Percentiles rank a stretch among this genome's conserved stretches.
These are phyloP conservation scores for Phoenix dactylifera DNA, from an alignment of 176 grass and related monocot species.

Conservation along the genomic window DNA sequence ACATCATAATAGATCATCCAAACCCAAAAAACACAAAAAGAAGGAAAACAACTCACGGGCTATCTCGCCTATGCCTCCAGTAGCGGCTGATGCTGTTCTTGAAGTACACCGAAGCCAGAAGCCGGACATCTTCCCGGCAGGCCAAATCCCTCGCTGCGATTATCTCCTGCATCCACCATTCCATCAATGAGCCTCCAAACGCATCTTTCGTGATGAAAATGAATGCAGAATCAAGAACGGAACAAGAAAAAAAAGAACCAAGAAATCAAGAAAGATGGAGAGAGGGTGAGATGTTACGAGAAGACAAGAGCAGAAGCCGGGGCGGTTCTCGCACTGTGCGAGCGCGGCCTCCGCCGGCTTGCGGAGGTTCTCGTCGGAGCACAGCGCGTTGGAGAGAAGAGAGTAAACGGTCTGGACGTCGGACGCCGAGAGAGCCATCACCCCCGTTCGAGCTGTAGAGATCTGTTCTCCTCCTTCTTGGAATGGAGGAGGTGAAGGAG, in stretches of 20 bases:
- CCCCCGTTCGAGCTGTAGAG: not conserved
- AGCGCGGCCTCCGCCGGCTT: constrained; percentile 73
- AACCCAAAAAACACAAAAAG: not conserved
- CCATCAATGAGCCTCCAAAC: too few relatives aligned
- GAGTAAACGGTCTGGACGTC: constrained; percentile 84
- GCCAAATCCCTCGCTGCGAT: constrained; percentile 59
- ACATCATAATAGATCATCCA: too few relatives aligned
- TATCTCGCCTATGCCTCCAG: constrained; percentile 77
- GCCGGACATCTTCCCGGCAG: constrained; percentile 79
- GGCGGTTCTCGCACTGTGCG: constrained; percentile 73
- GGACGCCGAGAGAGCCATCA: constrained; percentile 74
- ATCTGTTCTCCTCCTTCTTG: not conserved
- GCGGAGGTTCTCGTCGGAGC: constrained; percentile 57
- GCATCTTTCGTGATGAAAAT: too few relatives aligned
- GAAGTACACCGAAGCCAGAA: constrained; percentile 90
- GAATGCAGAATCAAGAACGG: not conserved
- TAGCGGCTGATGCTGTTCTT: constrained; percentile 98
- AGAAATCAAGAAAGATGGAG: not conserved
- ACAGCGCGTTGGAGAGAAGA: constrained; percentile 76
- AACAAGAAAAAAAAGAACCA: not conserved
- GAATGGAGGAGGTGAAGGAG: not conserved
- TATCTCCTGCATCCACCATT: constrained; percentile 64
- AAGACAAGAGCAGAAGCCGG: constrained; percentile 91
- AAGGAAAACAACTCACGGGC: constrained; percentile 36
- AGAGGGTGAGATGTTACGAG: constrained; percentile 31